Percentiles rank a stretch among this genome's conserved stretches.
Evolutionary conservation across 228 moss, liverwort and hornwort genomes (phyloP).

Genomic region (Sphagnum magellanicum): DNA sequence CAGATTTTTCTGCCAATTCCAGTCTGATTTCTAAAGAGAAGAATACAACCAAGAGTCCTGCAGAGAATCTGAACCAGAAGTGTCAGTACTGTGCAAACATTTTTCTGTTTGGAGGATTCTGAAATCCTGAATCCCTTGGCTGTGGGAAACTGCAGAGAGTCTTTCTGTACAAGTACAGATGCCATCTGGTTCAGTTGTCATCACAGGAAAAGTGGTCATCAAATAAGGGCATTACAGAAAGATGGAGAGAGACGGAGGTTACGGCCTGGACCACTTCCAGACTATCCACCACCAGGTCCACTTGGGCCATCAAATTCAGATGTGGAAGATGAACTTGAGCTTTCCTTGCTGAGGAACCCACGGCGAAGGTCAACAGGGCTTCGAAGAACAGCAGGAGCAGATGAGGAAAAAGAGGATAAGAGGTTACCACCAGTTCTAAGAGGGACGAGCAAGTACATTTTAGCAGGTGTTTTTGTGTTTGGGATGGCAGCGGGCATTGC

Average conservation of each 20-base stretch:
- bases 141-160: too few relatives aligned
- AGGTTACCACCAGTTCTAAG: constrained; percentile 13
- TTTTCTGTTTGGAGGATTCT: too few relatives aligned
- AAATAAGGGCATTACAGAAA: constrained; percentile 29
- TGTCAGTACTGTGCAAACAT: too few relatives aligned
- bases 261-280: constrained; percentile 15
- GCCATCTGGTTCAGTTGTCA: background rate
- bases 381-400: constrained; percentile 1
- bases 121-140: too few relatives aligned
- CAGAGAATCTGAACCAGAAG: too few relatives aligned
- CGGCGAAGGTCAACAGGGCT: constrained; percentile 22
- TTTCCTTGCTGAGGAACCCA: constrained; percentile 29
- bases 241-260: constrained; percentile 36
- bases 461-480: constrained; percentile 73
- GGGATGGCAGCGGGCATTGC: constrained; percentile 90
- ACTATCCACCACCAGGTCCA: constrained; percentile 20
- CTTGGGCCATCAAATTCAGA: constrained; percentile 13
- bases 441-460: constrained; percentile 40
- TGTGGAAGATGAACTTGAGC: constrained; percentile 32
- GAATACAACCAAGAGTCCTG: too few relatives aligned
- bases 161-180: too few relatives aligned
- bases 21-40: too few relatives aligned
- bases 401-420: constrained; percentile 25
- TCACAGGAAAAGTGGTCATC: constrained; percentile 8
- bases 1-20: too few relatives aligned